A percentile compares a stretch with the other conserved stretches of the same genome.
Conservation (phyloP, 345 rosid genomes). For the Eucalyptus dawsonii region DNA sequence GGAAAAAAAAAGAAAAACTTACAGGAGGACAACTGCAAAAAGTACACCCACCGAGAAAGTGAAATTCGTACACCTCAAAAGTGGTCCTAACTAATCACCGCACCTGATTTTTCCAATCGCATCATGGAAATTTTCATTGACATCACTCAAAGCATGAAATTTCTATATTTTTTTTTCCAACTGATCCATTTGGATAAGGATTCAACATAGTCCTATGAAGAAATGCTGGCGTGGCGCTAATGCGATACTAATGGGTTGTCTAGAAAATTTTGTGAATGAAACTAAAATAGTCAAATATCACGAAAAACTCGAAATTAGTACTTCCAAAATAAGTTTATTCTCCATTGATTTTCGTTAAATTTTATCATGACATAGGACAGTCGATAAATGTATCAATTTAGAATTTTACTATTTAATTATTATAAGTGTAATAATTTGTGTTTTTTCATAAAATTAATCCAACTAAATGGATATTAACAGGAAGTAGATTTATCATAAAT, state of each 20-base stretch:
- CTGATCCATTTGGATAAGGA: background rate
- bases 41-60: background rate
- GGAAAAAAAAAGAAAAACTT: background rate
- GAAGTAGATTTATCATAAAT: too few species aligned
- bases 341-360: too few species aligned
- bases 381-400: too few species aligned
- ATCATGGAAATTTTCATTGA: background rate
- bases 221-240: accelerated
- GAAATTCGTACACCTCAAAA: background rate
- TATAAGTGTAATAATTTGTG: too few species aligned
- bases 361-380: accelerated
- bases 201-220: background rate
- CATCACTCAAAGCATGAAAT: background rate
- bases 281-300: too few species aligned
- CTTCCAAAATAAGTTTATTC: too few species aligned
- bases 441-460: too few species aligned
- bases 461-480: too few species aligned
- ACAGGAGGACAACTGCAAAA: background rate
- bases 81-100: background rate
- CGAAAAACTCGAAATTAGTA: accelerated
- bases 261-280: too few species aligned
- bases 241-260: accelerated
- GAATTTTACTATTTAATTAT: too few species aligned
- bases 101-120: background rate
- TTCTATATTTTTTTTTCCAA: background rate